Evolutionary conservation across 148 eudicot species (phyloP).

Genomic region (Rhododendron griersonianum): DNA sequence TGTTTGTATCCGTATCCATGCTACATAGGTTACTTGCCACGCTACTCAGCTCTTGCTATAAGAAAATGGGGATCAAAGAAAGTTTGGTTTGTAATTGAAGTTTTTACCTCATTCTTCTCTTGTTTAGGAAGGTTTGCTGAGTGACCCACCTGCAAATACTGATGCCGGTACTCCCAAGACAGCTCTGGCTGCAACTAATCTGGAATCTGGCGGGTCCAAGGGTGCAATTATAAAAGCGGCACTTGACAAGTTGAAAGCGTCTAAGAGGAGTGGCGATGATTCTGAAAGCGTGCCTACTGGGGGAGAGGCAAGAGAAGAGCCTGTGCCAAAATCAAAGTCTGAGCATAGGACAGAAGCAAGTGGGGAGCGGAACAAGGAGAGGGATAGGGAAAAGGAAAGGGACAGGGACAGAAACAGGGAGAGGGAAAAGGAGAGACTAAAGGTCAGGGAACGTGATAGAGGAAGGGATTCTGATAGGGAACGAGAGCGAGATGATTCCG

Average conservation of each 20-base stretch:
- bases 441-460: slow-evolving; percentile 61
- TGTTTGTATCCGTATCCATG: not conserved
- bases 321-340: slow-evolving; percentile 30
- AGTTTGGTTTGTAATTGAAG: not conserved
- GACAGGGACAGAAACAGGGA: slow-evolving; percentile 64
- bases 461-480: slow-evolving; percentile 86
- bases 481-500: slow-evolving; percentile 61
- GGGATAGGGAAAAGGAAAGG: slow-evolving; percentile 52
- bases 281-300: slow-evolving; percentile 32
- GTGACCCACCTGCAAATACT: slow-evolving; percentile 37
- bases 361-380: slow-evolving; percentile 57
- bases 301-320: slow-evolving; percentile 54
- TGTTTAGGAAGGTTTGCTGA: slow-evolving; percentile 51
- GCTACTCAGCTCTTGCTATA: not conserved
- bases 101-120: not conserved
- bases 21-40: not conserved
- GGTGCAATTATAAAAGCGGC: slow-evolving; percentile 45
- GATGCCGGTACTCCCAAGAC: slow-evolving; percentile 39
- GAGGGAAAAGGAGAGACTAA: slow-evolving; percentile 44
- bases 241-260: slow-evolving; percentile 55
- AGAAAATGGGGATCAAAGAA: not conserved
- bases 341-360: slow-evolving; percentile 52
- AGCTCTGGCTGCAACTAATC: slow-evolving; percentile 23
- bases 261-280: slow-evolving; percentile 68
- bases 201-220: slow-evolving; percentile 48